Conservation (phyloP, 106 monocot genomes). For the Dactylorhiza incarnata region DNA sequence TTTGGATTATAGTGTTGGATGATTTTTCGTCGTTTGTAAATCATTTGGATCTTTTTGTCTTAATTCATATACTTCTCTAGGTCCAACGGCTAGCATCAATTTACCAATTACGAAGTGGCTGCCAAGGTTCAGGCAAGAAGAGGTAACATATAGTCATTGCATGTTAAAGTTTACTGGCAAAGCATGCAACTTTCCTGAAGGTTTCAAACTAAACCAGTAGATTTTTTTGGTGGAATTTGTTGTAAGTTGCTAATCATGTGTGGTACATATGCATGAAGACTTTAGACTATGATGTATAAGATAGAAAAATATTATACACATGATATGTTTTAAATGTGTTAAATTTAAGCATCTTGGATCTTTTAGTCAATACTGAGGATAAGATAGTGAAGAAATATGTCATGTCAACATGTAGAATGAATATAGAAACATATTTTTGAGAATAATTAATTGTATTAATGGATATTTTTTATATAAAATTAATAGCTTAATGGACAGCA, state of each 20-base stretch:
- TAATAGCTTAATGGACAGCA: background rate
- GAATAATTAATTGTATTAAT: too few relatives aligned
- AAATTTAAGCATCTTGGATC: background rate
- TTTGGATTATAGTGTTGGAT: background rate
- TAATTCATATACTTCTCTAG: conserved; percentile 17
- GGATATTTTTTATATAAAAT: too few relatives aligned
- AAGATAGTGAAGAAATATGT: too few relatives aligned
- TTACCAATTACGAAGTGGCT: conserved; percentile 64
- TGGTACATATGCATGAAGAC: background rate
- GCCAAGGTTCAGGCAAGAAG: conserved; percentile 91
- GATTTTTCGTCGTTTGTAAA: background rate
- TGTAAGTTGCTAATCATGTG: background rate
- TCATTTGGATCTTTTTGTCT: background rate
- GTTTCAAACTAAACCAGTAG: background rate
- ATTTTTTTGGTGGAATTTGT: background rate
- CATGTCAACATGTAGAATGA: too few relatives aligned
- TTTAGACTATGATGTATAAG: background rate
- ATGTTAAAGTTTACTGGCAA: background rate
- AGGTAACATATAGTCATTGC: conserved; percentile 38
- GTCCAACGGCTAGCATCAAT: conserved; percentile 87
- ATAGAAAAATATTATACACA: background rate
- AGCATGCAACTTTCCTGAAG: background rate
- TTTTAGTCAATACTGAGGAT: too few relatives aligned
- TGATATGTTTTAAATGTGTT: background rate
- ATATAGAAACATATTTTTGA: too few relatives aligned